Base-by-base conservation (phyloP, 176 grass and related monocot genomes). In the Canna indica region DNA sequence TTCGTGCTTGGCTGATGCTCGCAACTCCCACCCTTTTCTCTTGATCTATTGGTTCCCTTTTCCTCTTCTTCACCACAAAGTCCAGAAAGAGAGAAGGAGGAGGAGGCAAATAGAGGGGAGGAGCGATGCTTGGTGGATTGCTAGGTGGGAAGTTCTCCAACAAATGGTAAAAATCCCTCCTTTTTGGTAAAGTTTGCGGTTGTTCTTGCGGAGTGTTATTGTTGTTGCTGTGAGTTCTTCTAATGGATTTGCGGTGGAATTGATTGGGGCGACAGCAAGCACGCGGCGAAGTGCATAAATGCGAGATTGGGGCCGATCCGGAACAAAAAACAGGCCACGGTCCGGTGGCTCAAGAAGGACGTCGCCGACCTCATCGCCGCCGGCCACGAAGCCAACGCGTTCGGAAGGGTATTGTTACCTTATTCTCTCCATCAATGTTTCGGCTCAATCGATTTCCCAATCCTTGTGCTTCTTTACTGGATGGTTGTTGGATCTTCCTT, bases 111-210 rank as follows among this genome's bases (percentile, higher is more conserved):
- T n/a, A n/a, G n/a, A n/a, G 12, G 36, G 32, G 17, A 24, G 61
- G 33, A 17, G 54, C 78, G 85, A 96, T 96, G 92, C 80, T 96
- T 66, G 81, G 76, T 47, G 72, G 73, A 73, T 42, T 96, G 32
- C 78, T 96, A 20, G 78, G 87, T 78, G 76, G 83, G 69, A 96
- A 87, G 76, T 96, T 96, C 79, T 86, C 84, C 63, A 96, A 79
- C 73, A 86, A 88, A 67, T 91, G 88, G 92, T 91, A 76, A 33
- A 31, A 63, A 63, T 63, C 30, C 33, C 26, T 33, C 22, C 24
- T 8, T 28, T 62, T 33, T 35, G 45, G 25, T 48, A 14, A 22
- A 8, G 3, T 48, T 52, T 41, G 29, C 14, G 9, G 12, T 34
- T 33, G 28, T 68, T 18, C 34, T 63, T 20, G 31, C n/a, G n/a